These are phyloP conservation scores for Limnanthes douglasii DNA, from an alignment of 345 rosid genomes.

Conservation along the genomic window DNA sequence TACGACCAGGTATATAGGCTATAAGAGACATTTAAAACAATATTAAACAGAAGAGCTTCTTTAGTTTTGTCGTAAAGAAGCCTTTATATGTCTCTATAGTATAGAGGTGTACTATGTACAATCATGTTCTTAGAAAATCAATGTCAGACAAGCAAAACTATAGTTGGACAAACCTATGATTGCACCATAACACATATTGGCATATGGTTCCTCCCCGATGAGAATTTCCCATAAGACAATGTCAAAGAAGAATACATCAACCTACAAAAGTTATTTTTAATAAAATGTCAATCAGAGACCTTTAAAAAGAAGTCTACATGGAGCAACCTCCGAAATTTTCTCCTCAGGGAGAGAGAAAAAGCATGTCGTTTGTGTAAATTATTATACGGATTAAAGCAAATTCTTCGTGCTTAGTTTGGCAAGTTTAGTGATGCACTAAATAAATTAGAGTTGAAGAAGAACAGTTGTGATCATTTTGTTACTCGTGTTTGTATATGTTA, in stretches of 20 bases:
- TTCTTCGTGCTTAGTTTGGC: too few species aligned
- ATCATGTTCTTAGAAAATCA: slow-evolving; percentile 1
- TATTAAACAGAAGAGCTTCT: background rate
- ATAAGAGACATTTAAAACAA: background rate
- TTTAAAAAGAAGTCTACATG: slow-evolving; percentile 4
- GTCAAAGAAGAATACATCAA: slow-evolving; percentile 71
- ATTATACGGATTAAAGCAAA: too few species aligned
- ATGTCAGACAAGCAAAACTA: background rate
- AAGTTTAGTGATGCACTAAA: too few species aligned
- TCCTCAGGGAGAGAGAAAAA: too few species aligned
- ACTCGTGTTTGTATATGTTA: too few species aligned
- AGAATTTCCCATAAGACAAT: slow-evolving; percentile 86
- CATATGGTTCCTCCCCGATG: slow-evolving; percentile 81
- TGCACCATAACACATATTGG: slow-evolving; percentile 75
- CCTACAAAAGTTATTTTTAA: too few species aligned
- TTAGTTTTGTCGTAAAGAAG: too few species aligned
- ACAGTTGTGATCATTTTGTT: too few species aligned
- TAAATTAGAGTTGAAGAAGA: too few species aligned
- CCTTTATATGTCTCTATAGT: background rate
- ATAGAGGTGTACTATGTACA: background rate
- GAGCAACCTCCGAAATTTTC: too few species aligned
- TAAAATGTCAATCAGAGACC: too few species aligned
- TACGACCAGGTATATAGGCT: background rate
- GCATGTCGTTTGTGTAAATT: too few species aligned
- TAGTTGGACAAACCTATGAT: slow-evolving; percentile 44